Conservation (phyloP, 345 rosid genomes). For the Syzygium jambos region DNA sequence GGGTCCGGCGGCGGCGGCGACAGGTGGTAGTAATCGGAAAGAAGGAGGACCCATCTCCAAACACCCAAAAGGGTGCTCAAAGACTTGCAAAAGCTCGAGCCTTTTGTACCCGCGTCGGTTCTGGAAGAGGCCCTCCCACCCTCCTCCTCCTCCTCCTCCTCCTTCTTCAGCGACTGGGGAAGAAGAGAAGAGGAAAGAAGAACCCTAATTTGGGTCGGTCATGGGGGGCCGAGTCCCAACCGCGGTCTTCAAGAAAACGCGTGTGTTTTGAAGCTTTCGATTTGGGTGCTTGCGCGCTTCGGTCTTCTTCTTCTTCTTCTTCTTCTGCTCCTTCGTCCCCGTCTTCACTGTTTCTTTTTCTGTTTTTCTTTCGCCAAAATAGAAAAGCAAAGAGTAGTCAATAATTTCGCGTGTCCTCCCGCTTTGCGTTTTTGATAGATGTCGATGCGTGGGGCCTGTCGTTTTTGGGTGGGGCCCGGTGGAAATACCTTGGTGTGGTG, state of each 20-base stretch:
- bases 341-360: neutral
- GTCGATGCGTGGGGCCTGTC: neutral
- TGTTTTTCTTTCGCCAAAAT: too few species aligned
- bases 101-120: neutral
- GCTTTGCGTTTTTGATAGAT: neutral
- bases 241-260: slow-evolving; percentile 48
- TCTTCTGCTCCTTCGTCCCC: neutral
- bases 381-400: neutral
- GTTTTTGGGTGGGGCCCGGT: neutral
- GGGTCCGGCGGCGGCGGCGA: neutral
- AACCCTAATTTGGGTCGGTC: neutral
- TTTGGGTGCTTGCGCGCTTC: neutral
- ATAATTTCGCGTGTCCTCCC: neutral
- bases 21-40: neutral
- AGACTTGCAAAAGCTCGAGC: neutral
- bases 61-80: slow-evolving; percentile 18
- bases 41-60: slow-evolving; percentile 29
- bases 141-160: neutral
- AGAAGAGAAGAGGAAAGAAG: neutral
- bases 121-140: neutral
- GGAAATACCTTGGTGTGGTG: neutral
- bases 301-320: neutral
- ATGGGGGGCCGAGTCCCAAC: slow-evolving; percentile 13
- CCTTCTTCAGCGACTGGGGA: neutral
- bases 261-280: slow-evolving; percentile 1